Base-by-base conservation (phyloP, 148 eudicot genomes). In the Arctostaphylos glauca region DNA sequence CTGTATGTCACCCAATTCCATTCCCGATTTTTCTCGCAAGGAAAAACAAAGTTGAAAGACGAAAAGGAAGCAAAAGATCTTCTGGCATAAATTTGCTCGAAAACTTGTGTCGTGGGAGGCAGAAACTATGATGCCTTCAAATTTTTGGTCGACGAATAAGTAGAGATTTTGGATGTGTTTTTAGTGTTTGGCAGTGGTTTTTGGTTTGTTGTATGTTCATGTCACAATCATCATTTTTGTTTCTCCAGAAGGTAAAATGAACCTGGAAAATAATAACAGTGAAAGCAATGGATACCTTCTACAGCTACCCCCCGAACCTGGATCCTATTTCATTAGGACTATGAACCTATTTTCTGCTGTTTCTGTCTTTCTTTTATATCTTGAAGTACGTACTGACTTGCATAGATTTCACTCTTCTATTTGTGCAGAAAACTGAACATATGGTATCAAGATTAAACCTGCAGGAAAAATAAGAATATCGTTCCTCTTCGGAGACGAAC, bases 391-490 rank as follows among this genome's bases (percentile, higher is more conserved):
- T 19, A 52, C 54, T 9, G 54, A 53, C 21, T 23, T 62, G 60
- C 54, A 13, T 38, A 9, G 7, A n/a, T 85, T 60, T 23, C 56
- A 52, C 18, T 59, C 12, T 83, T 53, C 13, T 84, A 25, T 79
- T 53, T 16, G 16, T 78, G 21, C 94, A 95, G 98, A 92, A 84
- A 80, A 77, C 93, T 38, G 95, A 93, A 84, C 84, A 95, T 84
- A 95, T 95, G 98, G 84, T 89, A 52, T 95, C 98, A 31, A 92
- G 92, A 74, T 92, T 94, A 46, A 92, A 90, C 62, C 44, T 10
- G 49, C 81, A 87, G 73, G 89, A 82, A 47, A 82, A 77, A 19
- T 81, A 82, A 74, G 54, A 60, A 74, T 47, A 19, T 4, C 16
- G 54, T 15, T 0, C 2, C 67, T 38, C 25, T 71, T 25, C 43